These are phyloP conservation scores for Ephemerocybe angulata DNA, from an alignment of 768 basidiomycete genomes.

Conservation along the genomic window DNA sequence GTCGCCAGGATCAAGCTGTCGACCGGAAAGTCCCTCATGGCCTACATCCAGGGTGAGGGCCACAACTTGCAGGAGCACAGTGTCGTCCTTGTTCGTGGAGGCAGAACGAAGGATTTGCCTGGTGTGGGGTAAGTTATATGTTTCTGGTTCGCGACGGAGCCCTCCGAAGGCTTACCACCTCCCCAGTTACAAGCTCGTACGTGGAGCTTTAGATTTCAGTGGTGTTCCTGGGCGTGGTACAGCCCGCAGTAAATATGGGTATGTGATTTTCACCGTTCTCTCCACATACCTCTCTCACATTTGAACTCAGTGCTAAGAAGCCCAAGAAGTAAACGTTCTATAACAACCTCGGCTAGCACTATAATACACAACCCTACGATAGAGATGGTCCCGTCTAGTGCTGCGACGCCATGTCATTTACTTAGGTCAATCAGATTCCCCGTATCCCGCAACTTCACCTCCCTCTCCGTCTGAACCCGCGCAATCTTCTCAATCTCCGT, in stretches of 20 bases:
- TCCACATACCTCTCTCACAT: conserved; percentile 10
- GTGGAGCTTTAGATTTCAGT: conserved; percentile 88
- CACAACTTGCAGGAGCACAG: conserved; percentile 98
- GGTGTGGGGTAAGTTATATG: conserved; percentile 76
- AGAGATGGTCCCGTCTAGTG: not conserved
- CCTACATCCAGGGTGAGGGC: conserved; percentile 95
- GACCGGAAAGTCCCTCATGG: conserved; percentile 84
- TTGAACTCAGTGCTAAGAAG: conserved; percentile 65
- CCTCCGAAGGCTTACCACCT: not conserved
- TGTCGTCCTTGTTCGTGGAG: conserved; percentile 92
- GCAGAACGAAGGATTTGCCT: conserved; percentile 94
- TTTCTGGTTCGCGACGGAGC: conserved; percentile 2
- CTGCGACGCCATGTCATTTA: conserved; percentile 3
- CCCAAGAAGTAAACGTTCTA: conserved; percentile 59
- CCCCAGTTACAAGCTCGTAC: conserved; percentile 87
- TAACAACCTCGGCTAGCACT: conserved; percentile 3
- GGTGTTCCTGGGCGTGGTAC: conserved; percentile 82
- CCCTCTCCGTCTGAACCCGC: conserved; percentile 57
- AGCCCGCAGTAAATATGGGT: conserved; percentile 93
- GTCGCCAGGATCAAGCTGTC: conserved; percentile 91
- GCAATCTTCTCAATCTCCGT: conserved; percentile 83
- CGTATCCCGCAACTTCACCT: conserved; percentile 58
- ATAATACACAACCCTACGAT: not conserved
- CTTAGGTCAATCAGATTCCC: conserved; percentile 49
- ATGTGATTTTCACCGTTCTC: conserved; percentile 17